These are phyloP conservation scores for Avicennia marina DNA, from an alignment of 257 asterid genomes.

Conservation along the genomic window DNA sequence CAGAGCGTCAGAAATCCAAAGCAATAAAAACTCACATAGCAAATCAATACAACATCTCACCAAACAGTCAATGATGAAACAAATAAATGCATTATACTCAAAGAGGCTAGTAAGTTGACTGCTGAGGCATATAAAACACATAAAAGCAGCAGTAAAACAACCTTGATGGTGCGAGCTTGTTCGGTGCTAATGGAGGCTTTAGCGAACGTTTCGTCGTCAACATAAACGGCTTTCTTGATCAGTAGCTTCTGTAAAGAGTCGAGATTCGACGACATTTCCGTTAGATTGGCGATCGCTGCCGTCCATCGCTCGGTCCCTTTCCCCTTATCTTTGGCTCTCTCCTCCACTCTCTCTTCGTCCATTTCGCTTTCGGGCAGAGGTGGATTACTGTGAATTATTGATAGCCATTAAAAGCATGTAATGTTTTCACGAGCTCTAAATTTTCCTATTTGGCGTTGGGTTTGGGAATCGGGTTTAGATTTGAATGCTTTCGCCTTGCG, in stretches of 20 bases:
- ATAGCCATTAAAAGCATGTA: too few relatives aligned
- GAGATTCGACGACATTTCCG: conserved; percentile 71
- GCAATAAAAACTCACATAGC: not conserved
- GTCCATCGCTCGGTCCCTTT: conserved; percentile 82
- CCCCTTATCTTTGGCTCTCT: conserved; percentile 42
- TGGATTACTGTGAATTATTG: too few relatives aligned
- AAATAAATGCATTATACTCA: too few relatives aligned
- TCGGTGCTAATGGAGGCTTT: conserved; percentile 78
- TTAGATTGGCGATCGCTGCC: conserved; percentile 77
- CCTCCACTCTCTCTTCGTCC: conserved; percentile 47
- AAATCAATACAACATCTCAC: not conserved
- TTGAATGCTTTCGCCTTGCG: too few relatives aligned
- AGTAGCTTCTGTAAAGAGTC: conserved; percentile 78
- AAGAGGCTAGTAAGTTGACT: too few relatives aligned
- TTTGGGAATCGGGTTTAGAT: too few relatives aligned
- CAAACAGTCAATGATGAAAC: not conserved
- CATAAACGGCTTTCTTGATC: conserved; percentile 73
- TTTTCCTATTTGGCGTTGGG: too few relatives aligned
- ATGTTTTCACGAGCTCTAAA: conserved; percentile 7
- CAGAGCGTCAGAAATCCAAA: not conserved
- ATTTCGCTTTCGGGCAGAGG: too few relatives aligned
- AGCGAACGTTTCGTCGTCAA: conserved; percentile 85
- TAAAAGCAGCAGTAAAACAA: conserved; percentile 5
- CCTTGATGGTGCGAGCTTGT: conserved; percentile 94
- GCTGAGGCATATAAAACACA: too few relatives aligned